Evolutionary conservation across 768 basidiomycete genomes (phyloP).

Genomic region (Chalciporus chontae): DNA sequence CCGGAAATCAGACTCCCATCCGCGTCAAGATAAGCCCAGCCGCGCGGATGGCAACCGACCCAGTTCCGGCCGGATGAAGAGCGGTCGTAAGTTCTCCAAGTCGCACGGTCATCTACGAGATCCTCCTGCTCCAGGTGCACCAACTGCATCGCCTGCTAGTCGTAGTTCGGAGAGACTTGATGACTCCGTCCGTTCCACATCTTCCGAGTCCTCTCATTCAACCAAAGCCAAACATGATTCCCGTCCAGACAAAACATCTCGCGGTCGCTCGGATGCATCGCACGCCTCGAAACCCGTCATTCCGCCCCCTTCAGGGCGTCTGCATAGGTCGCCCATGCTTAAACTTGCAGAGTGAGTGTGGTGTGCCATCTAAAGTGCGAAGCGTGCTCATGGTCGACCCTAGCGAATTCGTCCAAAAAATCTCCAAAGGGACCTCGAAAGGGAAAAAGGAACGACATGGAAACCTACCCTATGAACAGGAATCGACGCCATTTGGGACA

Average conservation of each 20-base stretch:
- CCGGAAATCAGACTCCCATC: conserved; percentile 13
- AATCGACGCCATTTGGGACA: conserved; percentile 29
- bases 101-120: conserved; percentile 23
- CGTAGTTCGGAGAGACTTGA: conserved; percentile 10
- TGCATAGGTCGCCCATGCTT: conserved; percentile 21
- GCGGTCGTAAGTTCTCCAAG: conserved; percentile 15
- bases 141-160: conserved; percentile 10
- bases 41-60: conserved; percentile 10
- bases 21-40: conserved; percentile 11
- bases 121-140: conserved; percentile 12
- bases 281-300: conserved; percentile 26
- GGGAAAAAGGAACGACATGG: conserved; percentile 2
- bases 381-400: conserved; percentile 7
- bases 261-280: conserved; percentile 11
- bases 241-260: conserved; percentile 12
- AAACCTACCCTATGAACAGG: conserved; percentile 9
- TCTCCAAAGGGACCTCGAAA: conserved; percentile 19
- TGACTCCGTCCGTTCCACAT: conserved; percentile 11
- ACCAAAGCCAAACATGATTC: conserved; percentile 3
- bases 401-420: conserved; percentile 28
- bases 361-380: neutral
- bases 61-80: conserved; percentile 19
- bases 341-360: conserved; percentile 28
- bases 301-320: conserved; percentile 24
- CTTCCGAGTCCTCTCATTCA: conserved; percentile 9